Evolutionary conservation across 164 flowering plant species (phyloP).

Genomic region (Litsea cubeba): DNA sequence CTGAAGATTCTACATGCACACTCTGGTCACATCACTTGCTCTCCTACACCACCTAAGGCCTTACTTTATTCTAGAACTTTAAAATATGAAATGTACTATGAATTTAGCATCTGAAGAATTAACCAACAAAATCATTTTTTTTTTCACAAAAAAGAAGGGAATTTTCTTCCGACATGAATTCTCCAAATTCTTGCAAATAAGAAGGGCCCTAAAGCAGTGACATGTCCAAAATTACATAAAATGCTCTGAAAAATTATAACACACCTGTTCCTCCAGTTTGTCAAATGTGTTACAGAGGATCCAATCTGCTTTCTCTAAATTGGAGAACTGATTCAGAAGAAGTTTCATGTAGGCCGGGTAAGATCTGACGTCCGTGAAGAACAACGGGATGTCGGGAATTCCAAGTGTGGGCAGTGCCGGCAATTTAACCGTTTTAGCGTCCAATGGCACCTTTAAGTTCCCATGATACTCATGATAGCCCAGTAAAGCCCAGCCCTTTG

Average conservation of each 20-base stretch:
- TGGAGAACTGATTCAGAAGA: conserved; percentile 28
- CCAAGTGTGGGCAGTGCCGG: conserved; percentile 18
- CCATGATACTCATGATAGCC: conserved; percentile 20
- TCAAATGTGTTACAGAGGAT: conserved; percentile 38
- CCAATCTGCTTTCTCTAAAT: conserved; percentile 28
- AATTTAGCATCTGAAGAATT: no score
- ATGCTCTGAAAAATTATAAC: background rate
- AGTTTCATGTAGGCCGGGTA: conserved; percentile 1
- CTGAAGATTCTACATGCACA: no score
- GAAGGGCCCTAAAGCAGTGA: background rate
- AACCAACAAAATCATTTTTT: no score
- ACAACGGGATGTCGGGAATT: conserved; percentile 21
- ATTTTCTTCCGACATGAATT: background rate
- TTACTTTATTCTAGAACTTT: no score
- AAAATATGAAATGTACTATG: no score
- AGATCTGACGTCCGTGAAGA: background rate
- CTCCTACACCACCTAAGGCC: no score
- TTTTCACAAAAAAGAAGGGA: background rate
- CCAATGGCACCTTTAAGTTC: conserved; percentile 2
- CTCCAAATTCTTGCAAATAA: background rate
- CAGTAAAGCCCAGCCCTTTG: conserved; percentile 22
- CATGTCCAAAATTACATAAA: background rate
- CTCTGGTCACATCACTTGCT: no score
- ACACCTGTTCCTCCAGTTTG: conserved; percentile 37
- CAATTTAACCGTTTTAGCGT: background rate